Base-by-base conservation (phyloP, 78 protist species). In the Salpingoeca rosetta region DNA sequence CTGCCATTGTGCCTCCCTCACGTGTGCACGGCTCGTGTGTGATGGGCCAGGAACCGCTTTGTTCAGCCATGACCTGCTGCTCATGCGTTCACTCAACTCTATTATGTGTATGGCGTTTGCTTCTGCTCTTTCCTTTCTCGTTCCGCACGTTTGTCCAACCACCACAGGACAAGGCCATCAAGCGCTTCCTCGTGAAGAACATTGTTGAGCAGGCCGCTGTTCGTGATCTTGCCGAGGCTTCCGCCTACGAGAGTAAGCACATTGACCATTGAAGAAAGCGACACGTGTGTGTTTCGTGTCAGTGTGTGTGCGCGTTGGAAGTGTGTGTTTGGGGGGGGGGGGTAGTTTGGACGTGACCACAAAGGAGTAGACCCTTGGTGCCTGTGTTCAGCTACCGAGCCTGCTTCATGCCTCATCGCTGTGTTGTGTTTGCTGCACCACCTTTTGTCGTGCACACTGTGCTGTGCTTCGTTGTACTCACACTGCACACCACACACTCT, bases 101-200 rank as follows among this genome's bases (percentile, higher is more conserved):
- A n/a, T n/a, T n/a, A n/a, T n/a, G n/a, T n/a, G n/a, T n/a, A n/a
- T n/a, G n/a, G n/a, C n/a, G n/a, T n/a, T n/a, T n/a, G n/a, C n/a
- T n/a, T n/a, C n/a, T n/a, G n/a, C n/a, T n/a, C n/a, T n/a, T n/a
- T n/a, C n/a, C n/a, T n/a, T n/a, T n/a, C n/a, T n/a, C n/a, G n/a
- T n/a, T n/a, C n/a, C 42, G 80, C 31, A 28, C 28, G 3, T 44
- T n/a, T 17, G n/a, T 44, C 24, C 44, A 42, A 31, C 36, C n/a
- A 45, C 75, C 43, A 39, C 82, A 92, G 96, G 97, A 97, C 85
- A 96, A 96, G 93, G 97, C 97, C 77, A 87, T 96, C 83, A 94
- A 94, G 94, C 92, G 99, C 84, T 96, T 95, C 94, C 38, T 91
- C 79, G 93, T 95, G 83, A 93, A 99, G 84, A 95, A 94, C 94